Evolutionary conservation across 2,329 filamentous ascomycete genomes (phyloP), one percentile per base, ranked within the genome.

Genomic region (Phaeoacremonium minimum): DNA sequence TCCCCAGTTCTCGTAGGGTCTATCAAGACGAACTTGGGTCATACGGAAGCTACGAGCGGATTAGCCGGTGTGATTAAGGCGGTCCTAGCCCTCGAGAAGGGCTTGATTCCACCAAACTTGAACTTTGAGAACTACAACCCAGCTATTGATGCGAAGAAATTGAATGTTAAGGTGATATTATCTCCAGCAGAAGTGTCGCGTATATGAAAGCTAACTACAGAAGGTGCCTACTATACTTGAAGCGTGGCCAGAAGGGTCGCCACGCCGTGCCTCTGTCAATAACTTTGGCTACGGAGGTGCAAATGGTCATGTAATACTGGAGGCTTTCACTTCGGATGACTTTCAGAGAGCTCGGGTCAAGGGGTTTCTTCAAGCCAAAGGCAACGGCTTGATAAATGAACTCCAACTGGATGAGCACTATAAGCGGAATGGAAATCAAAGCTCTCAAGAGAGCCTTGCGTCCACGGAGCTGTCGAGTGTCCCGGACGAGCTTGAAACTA

Each of bases 251-350:
- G 43, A 32, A 7, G 36, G 19, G 6, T 30, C 20, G 26, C 37
- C 30, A 19, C 30, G 26, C 37, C 40, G 34, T 32, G 51, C 47
- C 22, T 45, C 16, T 36, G 52, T 67, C 33, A 66, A 65, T 42
- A 63, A 57, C 6, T 69, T 69, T 37, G 67, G 67, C 3, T 69
- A 64, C 16, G 66, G 67, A 13, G 68, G 67, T 28, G 60, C 61
- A 13, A 71, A 69, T 40, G 61, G 59, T 0, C 67, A 72, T 40
- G 51, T 55, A 4, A 60, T 71, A 12, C 41, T 71, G 32, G 55
- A 60, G 34, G 35, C n/a, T n/a, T n/a, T n/a, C n/a, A n/a, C n/a
- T n/a, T n/a, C n/a, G n/a, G n/a, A n/a, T n/a, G n/a, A n/a, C n/a
- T n/a, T n/a, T n/a, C n/a, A n/a, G n/a, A n/a, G n/a, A n/a, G n/a